A percentile compares a stretch with the other conserved stretches of the same genome.
These are phyloP conservation scores for Pestalotiopsis sp. DNA, from an alignment of 2,329 filamentous ascomycete species.

Conservation along the genomic window DNA sequence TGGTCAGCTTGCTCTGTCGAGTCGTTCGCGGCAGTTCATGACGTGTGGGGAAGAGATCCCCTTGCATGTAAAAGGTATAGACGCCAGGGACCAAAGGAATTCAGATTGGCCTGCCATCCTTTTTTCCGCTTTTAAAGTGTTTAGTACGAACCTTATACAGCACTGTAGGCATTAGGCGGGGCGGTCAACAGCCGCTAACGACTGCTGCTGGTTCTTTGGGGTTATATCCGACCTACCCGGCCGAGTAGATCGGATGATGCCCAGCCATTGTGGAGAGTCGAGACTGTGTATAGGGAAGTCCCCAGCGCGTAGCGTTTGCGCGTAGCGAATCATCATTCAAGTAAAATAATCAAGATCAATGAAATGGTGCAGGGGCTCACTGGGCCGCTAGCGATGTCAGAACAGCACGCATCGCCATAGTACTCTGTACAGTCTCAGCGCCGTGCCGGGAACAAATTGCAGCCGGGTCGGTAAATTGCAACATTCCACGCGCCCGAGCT, in stretches of 20 bases:
- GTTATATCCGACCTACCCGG: not conserved
- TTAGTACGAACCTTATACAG: not conserved
- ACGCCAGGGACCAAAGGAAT: not conserved
- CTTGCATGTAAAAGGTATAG: not conserved
- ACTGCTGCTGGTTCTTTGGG: not conserved
- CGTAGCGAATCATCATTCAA: not conserved
- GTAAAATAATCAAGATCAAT: not conserved
- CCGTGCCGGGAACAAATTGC: not conserved
- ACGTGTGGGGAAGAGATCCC: not conserved
- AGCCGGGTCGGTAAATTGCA: not conserved
- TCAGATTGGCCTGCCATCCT: not conserved
- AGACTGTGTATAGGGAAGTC: too few species aligned
- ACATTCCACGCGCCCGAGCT: not conserved
- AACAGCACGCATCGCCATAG: not conserved
- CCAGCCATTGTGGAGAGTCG: not conserved
- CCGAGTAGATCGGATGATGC: not conserved
- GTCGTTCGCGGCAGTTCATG: not conserved
- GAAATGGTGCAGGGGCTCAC: not conserved
- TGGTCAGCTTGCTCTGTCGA: not conserved
- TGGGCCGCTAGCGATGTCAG: not conserved
- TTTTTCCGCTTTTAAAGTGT: not conserved
- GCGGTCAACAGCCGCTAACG: not conserved
- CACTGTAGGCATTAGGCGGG: not conserved
- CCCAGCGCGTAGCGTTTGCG: too few species aligned
- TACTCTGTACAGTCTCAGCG: not conserved